A percentile compares a stretch with the other conserved stretches of the same genome.
These are phyloP conservation scores for Gyromitra esculenta DNA, from an alignment of 2,329 filamentous ascomycete genomes.

Conservation along the genomic window DNA sequence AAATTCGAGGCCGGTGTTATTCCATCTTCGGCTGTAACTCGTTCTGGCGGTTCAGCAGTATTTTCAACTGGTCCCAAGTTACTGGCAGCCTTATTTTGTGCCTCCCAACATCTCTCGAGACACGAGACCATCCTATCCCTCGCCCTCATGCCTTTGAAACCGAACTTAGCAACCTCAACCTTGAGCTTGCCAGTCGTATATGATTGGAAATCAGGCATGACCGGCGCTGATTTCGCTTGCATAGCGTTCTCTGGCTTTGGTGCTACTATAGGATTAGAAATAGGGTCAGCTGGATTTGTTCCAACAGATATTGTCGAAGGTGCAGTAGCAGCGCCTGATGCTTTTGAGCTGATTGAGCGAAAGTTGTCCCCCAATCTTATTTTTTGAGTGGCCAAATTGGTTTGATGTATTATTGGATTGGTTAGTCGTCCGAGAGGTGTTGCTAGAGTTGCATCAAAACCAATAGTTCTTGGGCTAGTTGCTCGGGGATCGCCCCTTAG, in stretches of 20 bases:
- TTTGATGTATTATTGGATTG: slow-evolving; percentile 5
- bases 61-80: slow-evolving; percentile 28
- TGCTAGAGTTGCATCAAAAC: slow-evolving; percentile 3
- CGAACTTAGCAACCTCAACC: slow-evolving; percentile 71
- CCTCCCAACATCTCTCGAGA: slow-evolving; percentile 76
- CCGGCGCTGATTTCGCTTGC: slow-evolving; percentile 21
- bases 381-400: background rate
- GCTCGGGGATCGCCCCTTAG: background rate
- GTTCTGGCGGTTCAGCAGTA: slow-evolving; percentile 12
- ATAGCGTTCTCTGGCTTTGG: slow-evolving; percentile 12
- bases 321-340: slow-evolving; percentile 2
- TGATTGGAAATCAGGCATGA: slow-evolving; percentile 69
- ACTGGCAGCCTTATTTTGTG: slow-evolving; percentile 61
- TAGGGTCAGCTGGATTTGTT: background rate
- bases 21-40: slow-evolving; percentile 18
- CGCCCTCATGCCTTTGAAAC: slow-evolving; percentile 77
- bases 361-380: background rate
- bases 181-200: slow-evolving; percentile 72
- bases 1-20: slow-evolving; percentile 15
- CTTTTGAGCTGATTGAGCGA: slow-evolving; percentile 9
- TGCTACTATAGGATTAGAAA: slow-evolving; percentile 2
- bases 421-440: slow-evolving; percentile 8
- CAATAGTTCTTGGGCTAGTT: background rate
- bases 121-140: slow-evolving; percentile 75
- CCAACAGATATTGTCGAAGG: background rate